Conservation (phyloP, 495 filamentous ascomycete species). For the Penicillium robsamsonii region DNA sequence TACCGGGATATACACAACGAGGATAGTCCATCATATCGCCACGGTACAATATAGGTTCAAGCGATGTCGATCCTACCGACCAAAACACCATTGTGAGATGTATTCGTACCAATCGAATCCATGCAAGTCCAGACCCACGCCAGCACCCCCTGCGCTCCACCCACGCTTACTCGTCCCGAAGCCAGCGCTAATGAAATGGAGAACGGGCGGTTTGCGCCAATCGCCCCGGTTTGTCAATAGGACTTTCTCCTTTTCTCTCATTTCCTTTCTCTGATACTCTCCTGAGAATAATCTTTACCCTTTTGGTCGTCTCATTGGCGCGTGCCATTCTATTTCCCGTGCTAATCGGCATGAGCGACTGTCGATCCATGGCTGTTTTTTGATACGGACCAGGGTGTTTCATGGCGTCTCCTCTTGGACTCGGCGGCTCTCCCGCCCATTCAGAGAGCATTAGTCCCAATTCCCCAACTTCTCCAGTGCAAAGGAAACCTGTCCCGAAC, state of each 20-base stretch:
- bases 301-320: constrained; percentile 23
- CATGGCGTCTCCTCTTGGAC: constrained; percentile 29
- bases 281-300: constrained; percentile 24
- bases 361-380: constrained; percentile 34
- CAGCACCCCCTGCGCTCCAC: constrained; percentile 15
- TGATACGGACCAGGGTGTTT: constrained; percentile 26
- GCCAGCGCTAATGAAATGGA: constrained; percentile 18
- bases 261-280: constrained; percentile 11
- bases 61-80: constrained; percentile 24
- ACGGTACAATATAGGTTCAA: constrained; percentile 1
- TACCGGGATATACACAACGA: neutral
- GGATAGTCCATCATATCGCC: neutral
- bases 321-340: constrained; percentile 22
- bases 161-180: constrained; percentile 19
- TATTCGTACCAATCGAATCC: constrained; percentile 23
- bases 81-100: constrained; percentile 22
- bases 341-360: constrained; percentile 25
- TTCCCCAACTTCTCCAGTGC: constrained; percentile 26
- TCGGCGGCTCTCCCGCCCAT: constrained; percentile 30
- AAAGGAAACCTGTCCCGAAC: constrained; percentile 42
- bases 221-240: constrained; percentile 14
- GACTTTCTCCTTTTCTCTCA: constrained; percentile 21
- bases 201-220: constrained; percentile 28
- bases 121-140: constrained; percentile 16
- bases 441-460: constrained; percentile 16